These are phyloP conservation scores for Parasarocladium wereldwijsianum DNA, from an alignment of 2,329 filamentous ascomycete genomes.

Conservation along the genomic window DNA sequence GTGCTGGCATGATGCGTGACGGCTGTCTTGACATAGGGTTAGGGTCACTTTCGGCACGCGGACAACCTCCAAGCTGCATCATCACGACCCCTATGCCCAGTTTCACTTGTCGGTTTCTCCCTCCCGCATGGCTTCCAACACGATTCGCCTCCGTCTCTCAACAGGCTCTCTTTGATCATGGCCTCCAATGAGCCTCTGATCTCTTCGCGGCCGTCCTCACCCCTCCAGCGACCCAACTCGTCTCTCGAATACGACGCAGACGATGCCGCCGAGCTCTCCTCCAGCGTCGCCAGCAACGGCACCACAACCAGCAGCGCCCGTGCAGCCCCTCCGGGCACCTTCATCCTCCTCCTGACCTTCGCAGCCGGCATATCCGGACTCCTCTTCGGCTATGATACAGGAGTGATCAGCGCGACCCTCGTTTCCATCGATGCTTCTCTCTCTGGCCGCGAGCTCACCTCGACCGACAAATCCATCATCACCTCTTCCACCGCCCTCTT, in stretches of 20 bases:
- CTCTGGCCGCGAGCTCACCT: conserved; percentile 38
- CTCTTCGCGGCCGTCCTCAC: conserved; percentile 11
- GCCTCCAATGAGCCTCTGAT: conserved; percentile 27
- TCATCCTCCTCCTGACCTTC: conserved; percentile 47
- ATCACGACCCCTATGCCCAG: too few species aligned
- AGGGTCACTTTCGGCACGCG: too few species aligned
- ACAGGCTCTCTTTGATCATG: too few species aligned
- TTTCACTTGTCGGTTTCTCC: too few species aligned
- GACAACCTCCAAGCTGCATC: too few species aligned
- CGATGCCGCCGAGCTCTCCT: conserved; percentile 10
- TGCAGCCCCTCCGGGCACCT: conserved; percentile 25
- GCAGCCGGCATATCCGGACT: conserved; percentile 54
- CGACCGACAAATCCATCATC: conserved; percentile 54
- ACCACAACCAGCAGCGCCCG: background rate
- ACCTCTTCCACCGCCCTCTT: conserved; percentile 56
- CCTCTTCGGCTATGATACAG: conserved; percentile 55
- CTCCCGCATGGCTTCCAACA: too few species aligned
- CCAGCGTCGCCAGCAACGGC: conserved; percentile 14
- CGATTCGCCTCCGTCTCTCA: too few species aligned
- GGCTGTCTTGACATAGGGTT: too few species aligned
- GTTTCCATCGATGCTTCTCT: conserved; percentile 48
- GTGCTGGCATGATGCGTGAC: too few species aligned
- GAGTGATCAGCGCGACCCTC: conserved; percentile 54
- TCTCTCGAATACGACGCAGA: conserved; percentile 16
- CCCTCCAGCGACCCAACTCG: conserved; percentile 15